Base-by-base conservation (phyloP, 1,139 yeast genomes). In the Suhomyces taliae region DNA sequence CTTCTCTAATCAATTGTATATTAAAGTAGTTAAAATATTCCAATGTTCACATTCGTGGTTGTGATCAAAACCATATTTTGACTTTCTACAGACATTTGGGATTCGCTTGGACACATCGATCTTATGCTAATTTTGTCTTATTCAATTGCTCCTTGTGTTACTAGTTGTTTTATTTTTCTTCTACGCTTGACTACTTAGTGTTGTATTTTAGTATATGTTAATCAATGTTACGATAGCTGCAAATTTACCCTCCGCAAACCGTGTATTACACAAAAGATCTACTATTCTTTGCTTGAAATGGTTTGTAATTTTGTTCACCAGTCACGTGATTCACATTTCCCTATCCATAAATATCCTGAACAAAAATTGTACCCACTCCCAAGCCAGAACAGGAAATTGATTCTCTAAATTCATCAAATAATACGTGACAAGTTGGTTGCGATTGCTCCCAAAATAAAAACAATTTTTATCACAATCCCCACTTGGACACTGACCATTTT, bases 121-220 rank as follows among this genome's bases (percentile, higher is more conserved):
- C 32, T 11, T 11, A 11, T 11, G 32, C 10, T 26, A 14, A 19
- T 19, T 8, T 37, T 36, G 43, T 40, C 38, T 41, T 36, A 36
- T 46, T 45, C 47, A 37, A 14, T 38, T 43, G 31, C 37, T 43
- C 44, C 40, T 35, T 48, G 51, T 48, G 49, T 48, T 48, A 48
- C 44, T 43, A 48, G 40, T 40, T 43, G 45, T 49, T 39, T 41
- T 44, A 32, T 44, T 48, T 29, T 19, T 45, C 31, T 40, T 36
- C 44, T 33, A 27, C 40, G 39, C 45, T 41, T 36, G 49, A 43
- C 37, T 43, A 29, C 32, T 39, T 27, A 15, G 39, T 40, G 46
- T 19, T 49, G 47, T 46, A 49, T 44, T 43, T 46, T 44, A 47
- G 45, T 44, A 41, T 37, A 43, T 43, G 44, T 43, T 43, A 39